Evolutionary conservation across 2,329 filamentous ascomycete species (phyloP).

Genomic region (Fusarium floridanum): DNA sequence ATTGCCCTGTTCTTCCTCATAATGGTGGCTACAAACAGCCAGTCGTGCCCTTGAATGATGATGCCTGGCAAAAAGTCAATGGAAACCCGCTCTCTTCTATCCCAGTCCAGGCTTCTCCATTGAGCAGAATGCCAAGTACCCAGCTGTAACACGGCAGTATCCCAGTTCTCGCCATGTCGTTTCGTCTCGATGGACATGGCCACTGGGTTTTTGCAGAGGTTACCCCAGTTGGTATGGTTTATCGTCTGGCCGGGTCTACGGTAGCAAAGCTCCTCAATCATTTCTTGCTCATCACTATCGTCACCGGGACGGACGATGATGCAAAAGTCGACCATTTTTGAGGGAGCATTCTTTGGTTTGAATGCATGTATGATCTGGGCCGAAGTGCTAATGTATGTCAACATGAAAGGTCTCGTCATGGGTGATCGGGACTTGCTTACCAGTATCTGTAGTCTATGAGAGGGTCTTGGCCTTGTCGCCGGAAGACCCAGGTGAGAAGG

Average conservation of each 20-base stretch:
- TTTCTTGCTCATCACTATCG: not conserved
- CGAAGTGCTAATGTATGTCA: not conserved
- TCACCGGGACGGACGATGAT: not conserved
- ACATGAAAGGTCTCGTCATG: not conserved
- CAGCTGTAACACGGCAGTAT: slow-evolving; percentile 26
- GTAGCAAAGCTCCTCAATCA: slow-evolving; percentile 9
- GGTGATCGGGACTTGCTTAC: not conserved
- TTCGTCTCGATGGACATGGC: slow-evolving; percentile 35
- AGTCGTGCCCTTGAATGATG: slow-evolving; percentile 31
- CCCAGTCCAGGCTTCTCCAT: slow-evolving; percentile 22
- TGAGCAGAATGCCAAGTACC: slow-evolving; percentile 33
- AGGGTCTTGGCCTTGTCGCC: not conserved
- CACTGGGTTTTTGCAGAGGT: slow-evolving; percentile 27
- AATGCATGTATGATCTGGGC: not conserved
- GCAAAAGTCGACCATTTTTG: not conserved
- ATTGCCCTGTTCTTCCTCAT: not conserved
- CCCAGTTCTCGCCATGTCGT: slow-evolving; percentile 13
- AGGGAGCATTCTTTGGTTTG: not conserved
- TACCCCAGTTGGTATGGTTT: slow-evolving; percentile 32
- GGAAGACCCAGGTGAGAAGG: not conserved
- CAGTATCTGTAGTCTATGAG: slow-evolving; percentile 1
- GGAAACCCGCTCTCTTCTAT: not conserved
- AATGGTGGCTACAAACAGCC: slow-evolving; percentile 30
- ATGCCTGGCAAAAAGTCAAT: slow-evolving; percentile 34
- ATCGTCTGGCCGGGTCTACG: slow-evolving; percentile 16